These are phyloP conservation scores for Rhizopogon rudus DNA, from an alignment of 768 basidiomycete species.

Conservation along the genomic window DNA sequence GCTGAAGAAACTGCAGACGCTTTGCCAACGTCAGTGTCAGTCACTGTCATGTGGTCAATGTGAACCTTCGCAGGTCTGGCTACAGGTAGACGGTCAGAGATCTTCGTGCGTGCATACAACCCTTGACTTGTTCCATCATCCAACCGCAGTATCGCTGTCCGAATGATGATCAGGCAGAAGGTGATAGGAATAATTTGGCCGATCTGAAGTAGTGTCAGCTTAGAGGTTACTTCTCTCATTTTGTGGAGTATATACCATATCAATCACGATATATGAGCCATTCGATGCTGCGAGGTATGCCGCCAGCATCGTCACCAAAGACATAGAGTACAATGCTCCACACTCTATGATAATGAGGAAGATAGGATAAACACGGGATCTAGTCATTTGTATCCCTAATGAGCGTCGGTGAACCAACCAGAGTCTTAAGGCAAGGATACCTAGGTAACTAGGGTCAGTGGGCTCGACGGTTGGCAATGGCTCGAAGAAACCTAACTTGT, in stretches of 20 bases:
- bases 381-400: not conserved
- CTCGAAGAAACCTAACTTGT: constrained; percentile 1
- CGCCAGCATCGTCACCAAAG: not conserved
- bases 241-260: not conserved
- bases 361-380: not conserved
- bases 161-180: not conserved
- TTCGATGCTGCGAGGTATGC: not conserved
- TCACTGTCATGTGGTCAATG: no score
- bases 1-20: no score
- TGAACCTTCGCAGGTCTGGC: no score
- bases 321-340: constrained; percentile 1
- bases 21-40: no score
- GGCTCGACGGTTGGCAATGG: not conserved
- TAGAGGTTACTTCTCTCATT: no score
- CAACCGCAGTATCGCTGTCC: not conserved
- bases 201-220: not conserved
- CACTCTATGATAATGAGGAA: not conserved
- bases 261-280: constrained; percentile 1
- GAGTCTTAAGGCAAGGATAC: not conserved
- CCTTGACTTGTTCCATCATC: not conserved
- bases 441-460: not conserved
- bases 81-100: no score
- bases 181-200: constrained; percentile 4
- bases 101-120: not conserved
- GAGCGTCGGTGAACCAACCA: not conserved